Evolutionary conservation across 495 filamentous ascomycete species (phyloP), one percentile per base, ranked within the genome.

Genomic region (Penicillium odoratum): DNA sequence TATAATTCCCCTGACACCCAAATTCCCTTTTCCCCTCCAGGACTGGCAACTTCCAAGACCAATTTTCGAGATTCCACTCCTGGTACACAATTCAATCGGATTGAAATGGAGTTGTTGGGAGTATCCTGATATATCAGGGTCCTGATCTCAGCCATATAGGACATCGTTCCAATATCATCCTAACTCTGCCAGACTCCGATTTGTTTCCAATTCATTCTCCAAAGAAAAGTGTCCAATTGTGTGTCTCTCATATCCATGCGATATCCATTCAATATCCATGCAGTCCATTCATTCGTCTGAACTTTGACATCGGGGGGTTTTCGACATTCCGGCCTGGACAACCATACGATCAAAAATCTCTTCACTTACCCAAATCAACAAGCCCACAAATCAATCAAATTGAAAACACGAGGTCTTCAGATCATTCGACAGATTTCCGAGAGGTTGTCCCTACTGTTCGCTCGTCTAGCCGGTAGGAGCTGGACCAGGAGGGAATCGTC

Each of bases 391-490:
- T 59, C 57, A 61, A 70, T 61, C 52, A 50, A 47, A 63, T 36
- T 26, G 54, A 65, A 62, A 65, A 57, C 56, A 38, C 18, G 48
- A 21, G 57, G 44, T 63, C 56, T 53, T 61, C 53, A 52, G 60
- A 67, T 68, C 62, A 63, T 69, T 53, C 54, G 57, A 61, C 57
- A 56, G 62, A 52, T 57, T 62, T 63, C 47, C 61, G 61, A 60
- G 51, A 69, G 68, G 67, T 52, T 55, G 51, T 67, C 62, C 71
- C 72, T 67, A 71, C 65, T 65, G 63, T 71, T 51, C 64, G 75
- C 73, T 75, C 75, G 70, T 78, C 70, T 76, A 78, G 74, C 73
- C 75, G 71, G 71, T 68, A 78, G 73, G 66, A 76, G 72, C 70
- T 69, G 69, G 67, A 73, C 65, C 70, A 74, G 71, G 74, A 69